phyloP scores from a whole-genome alignment of 257 asterid species.

The Henckelia pumila region DNA sequence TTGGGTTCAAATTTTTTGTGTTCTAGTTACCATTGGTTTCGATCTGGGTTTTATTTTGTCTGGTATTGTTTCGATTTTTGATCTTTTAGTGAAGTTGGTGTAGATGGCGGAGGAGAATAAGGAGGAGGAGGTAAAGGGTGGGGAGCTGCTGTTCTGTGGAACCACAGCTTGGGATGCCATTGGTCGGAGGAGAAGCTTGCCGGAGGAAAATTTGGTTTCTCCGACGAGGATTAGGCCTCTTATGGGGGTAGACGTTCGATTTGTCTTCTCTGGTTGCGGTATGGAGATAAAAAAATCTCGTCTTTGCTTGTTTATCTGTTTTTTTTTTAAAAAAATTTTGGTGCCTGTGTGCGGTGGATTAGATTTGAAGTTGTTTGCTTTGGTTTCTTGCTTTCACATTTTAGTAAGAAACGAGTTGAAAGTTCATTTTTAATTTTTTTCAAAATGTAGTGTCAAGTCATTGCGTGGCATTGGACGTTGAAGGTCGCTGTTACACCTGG shows the following conservation, averaged over 20 bases:
- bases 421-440: conserved; percentile 19
- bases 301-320: not conserved
- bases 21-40: not conserved
- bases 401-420: conserved; percentile 5
- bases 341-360: not conserved
- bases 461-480: conserved; percentile 88
- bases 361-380: conserved; percentile 7
- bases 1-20: not conserved
- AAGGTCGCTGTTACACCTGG: conserved; percentile 98
- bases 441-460: conserved; percentile 74
- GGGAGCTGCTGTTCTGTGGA: conserved; percentile 90
- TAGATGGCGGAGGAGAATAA: conserved; percentile 69
- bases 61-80: conserved; percentile 15
- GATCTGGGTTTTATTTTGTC: conserved; percentile 33
- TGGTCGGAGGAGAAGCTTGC: conserved; percentile 70
- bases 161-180: conserved; percentile 79
- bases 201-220: conserved; percentile 72
- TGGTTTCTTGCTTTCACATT: conserved; percentile 8
- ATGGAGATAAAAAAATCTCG: conserved; percentile 6
- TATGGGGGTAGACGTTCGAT: conserved; percentile 71
- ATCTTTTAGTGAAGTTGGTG: conserved; percentile 36
- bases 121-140: conserved; percentile 55
- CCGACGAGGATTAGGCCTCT: conserved; percentile 89
- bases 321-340: too few species aligned
- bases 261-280: conserved; percentile 90